Evolutionary conservation across 1,284 basidiomycete genomes (phyloP).

Genomic region (Tilletiopsis washingtonensis): DNA sequence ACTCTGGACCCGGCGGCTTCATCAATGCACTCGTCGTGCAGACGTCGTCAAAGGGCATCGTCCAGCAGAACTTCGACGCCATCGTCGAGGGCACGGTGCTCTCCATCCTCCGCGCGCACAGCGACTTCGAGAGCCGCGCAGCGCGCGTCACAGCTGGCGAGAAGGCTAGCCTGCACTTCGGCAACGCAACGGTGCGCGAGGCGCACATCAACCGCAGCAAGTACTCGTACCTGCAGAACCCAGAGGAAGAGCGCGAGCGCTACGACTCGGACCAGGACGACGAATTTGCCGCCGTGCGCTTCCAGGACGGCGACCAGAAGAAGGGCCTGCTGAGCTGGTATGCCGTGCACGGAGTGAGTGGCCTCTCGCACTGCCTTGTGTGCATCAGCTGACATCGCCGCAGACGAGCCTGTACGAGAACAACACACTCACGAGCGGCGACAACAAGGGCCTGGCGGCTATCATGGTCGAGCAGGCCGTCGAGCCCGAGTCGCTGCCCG

Average conservation of each 20-base stretch:
- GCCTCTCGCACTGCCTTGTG: conserved; percentile 54
- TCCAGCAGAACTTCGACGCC: conserved; percentile 56
- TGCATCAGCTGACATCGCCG: too few species aligned
- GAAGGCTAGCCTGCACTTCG: conserved; percentile 58
- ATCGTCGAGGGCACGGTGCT: conserved; percentile 63
- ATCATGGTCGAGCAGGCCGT: conserved; percentile 16
- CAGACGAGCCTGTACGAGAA: conserved; percentile 30
- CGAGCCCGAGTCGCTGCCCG: neutral
- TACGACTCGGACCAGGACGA: conserved; percentile 35
- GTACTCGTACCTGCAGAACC: conserved; percentile 33
- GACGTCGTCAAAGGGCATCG: conserved; percentile 65
- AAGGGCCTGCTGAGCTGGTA: conserved; percentile 56
- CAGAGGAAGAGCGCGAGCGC: conserved; percentile 23
- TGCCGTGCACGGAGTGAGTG: conserved; percentile 62
- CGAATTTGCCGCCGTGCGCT: conserved; percentile 32
- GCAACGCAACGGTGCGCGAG: conserved; percentile 59
- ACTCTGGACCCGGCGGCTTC: conserved; percentile 72
- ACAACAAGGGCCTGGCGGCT: conserved; percentile 41
- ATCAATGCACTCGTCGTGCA: conserved; percentile 65
- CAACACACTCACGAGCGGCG: conserved; percentile 34
- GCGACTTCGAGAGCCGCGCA: conserved; percentile 49
- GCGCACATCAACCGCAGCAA: conserved; percentile 59
- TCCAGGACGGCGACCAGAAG: conserved; percentile 14
- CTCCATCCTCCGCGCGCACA: conserved; percentile 63
- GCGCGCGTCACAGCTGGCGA: conserved; percentile 27